phyloP scores from a whole-genome alignment of 2,329 filamentous ascomycete species.

The Neonectria sp. region DNA sequence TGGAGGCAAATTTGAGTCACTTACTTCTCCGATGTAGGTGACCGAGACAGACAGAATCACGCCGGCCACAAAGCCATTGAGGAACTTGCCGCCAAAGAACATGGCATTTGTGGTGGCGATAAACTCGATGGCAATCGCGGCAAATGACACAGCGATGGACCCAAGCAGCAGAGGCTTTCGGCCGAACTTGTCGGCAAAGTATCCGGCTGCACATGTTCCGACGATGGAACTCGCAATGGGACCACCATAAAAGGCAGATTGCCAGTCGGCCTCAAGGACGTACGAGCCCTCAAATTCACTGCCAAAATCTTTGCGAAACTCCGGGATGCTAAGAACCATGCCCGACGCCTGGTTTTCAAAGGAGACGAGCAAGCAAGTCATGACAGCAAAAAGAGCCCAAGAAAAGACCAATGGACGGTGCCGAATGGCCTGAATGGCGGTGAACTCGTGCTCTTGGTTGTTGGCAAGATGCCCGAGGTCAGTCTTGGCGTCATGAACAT shows the following conservation, averaged over 20 bases:
- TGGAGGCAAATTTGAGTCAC: background rate
- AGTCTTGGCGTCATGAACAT: constrained; percentile 28
- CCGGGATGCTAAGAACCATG: constrained; percentile 28
- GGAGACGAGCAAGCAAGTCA: constrained; percentile 31
- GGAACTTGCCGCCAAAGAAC: constrained; percentile 60
- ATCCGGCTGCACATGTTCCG: constrained; percentile 22
- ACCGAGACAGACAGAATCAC: constrained; percentile 45
- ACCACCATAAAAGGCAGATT: constrained; percentile 27
- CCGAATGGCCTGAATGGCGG: constrained; percentile 24
- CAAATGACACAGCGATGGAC: constrained; percentile 32
- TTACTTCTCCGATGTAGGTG: constrained; percentile 52
- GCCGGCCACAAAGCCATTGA: constrained; percentile 57
- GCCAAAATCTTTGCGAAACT: constrained; percentile 40
- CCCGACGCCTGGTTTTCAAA: constrained; percentile 30
- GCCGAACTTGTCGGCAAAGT: constrained; percentile 24
- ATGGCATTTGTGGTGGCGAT: constrained; percentile 56
- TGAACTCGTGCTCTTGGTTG: constrained; percentile 31
- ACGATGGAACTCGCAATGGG: constrained; percentile 27
- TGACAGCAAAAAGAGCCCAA: constrained; percentile 30
- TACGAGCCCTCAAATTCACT: constrained; percentile 26
- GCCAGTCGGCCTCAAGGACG: constrained; percentile 27
- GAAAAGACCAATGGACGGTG: constrained; percentile 25
- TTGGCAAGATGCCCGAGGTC: constrained; percentile 26
- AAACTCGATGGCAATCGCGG: constrained; percentile 53
- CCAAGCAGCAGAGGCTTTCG: constrained; percentile 22